Evolutionary conservation across 176 grass and related monocot genomes (phyloP), one percentile per base, ranked within the genome.

Genomic region (Otatea glauca): DNA sequence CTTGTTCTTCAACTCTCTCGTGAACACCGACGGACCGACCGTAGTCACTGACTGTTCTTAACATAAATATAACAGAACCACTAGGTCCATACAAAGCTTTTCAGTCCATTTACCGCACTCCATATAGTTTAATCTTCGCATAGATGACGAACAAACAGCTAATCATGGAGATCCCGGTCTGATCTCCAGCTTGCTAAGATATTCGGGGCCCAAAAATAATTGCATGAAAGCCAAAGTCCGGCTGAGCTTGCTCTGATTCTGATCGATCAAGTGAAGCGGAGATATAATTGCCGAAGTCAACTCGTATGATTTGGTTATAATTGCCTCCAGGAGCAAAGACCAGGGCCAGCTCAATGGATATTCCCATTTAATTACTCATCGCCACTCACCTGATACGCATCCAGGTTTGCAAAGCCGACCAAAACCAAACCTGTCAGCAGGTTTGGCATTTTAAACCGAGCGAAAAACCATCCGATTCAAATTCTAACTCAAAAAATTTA

Each of bases 241-340:
- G 6, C 15, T 20, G 21, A 65, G 34, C 15, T 67, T 44, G 35
- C 24, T 18, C 20, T 74, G 77, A 48, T 29, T 74, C 14, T 24
- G 65, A 62, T 62, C 45, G 42, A 70, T 70, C 12, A 29, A 62
- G 79, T 75, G 59, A 45, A 37, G 14, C 4, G 17, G 65, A 11
- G 32, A 23, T 17, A 5, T 38, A 10, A 49, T 14, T 32, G 72
- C 64, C 43, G 5, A 63, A 59, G 53, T 64, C 63, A 76, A 70
- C 24, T 61, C 27, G 24, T 27, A 42, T 29, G 42, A 69, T 88
- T 69, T 74, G 53, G n/a, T 70, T 61, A 77, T 34, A 84, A 65
- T 80, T 86, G 61, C 34, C 43, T 12, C 12, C 21, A 62, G 21
- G 21, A 78, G 25, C 17, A 63, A 21, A 63, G 34, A 72, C 1